Evolutionary conservation across 306 rosid genomes (phyloP).

Genomic region (Cucumis hystrix): DNA sequence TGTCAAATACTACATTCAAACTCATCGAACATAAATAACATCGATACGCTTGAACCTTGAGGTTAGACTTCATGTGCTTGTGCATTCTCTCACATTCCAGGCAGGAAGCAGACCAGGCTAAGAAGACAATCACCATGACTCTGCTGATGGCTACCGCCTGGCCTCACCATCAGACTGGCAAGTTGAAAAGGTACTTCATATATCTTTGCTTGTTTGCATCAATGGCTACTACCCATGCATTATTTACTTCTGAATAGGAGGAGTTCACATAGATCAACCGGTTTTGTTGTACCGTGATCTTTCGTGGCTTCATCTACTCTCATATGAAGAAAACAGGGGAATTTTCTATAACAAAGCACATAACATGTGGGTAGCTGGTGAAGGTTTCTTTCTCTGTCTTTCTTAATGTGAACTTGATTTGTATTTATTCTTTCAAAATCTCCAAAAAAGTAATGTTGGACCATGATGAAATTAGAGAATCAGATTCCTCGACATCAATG

Average conservation of each 20-base stretch:
- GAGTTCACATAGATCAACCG: not conserved
- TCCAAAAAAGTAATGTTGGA: not conserved
- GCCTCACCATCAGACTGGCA: not conserved
- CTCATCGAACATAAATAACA: not conserved
- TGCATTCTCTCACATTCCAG: not conserved
- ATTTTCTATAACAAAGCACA: not conserved
- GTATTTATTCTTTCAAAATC: constrained; percentile 1
- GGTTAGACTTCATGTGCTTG: not conserved
- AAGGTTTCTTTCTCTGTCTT: not conserved
- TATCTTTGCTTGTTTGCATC: not conserved
- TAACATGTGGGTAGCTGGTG: not conserved
- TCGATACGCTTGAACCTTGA: not conserved
- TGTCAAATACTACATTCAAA: not conserved
- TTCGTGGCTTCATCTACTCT: not conserved
- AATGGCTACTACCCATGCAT: not conserved
- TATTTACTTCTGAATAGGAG: not conserved
- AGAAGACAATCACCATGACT: not conserved
- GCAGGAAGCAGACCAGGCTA: not conserved
- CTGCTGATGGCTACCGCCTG: not conserved
- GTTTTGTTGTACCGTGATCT: not conserved
- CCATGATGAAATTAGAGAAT: not conserved
- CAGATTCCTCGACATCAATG: constrained; percentile 7
- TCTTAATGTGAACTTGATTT: constrained; percentile 8
- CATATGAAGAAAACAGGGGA: not conserved
- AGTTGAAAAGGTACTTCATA: not conserved